Evolutionary conservation across 2,329 filamentous ascomycete genomes (phyloP).

Genomic region (Aspergillus bombycis): DNA sequence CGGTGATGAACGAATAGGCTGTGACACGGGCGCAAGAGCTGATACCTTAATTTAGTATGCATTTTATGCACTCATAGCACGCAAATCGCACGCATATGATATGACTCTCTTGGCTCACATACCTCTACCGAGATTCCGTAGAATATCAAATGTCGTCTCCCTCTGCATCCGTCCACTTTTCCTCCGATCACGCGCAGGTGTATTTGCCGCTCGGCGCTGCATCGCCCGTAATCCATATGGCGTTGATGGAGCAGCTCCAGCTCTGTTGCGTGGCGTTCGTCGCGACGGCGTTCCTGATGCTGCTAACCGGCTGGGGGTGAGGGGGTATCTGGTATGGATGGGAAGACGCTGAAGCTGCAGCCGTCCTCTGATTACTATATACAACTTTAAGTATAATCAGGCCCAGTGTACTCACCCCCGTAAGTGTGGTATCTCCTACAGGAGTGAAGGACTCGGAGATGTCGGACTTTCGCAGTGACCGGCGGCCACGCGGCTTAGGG

Average conservation of each 20-base stretch:
- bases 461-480: conserved; percentile 28
- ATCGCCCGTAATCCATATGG: conserved; percentile 59
- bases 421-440: conserved; percentile 33
- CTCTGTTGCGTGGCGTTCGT: conserved; percentile 38
- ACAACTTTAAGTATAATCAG: neutral
- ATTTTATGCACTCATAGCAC: neutral
- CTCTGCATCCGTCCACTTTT: conserved; percentile 54
- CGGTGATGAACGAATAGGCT: conserved; percentile 52
- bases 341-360: conserved; percentile 40
- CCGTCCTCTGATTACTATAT: neutral
- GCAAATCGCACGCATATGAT: neutral
- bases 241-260: conserved; percentile 51
- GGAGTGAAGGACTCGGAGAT: conserved; percentile 28
- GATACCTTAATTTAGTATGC: neutral
- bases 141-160: conserved; percentile 59
- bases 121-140: conserved; percentile 58
- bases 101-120: conserved; percentile 16
- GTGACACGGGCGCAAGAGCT: conserved; percentile 55
- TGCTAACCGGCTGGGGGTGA: conserved; percentile 40
- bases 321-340: conserved; percentile 33
- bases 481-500: conserved; percentile 33
- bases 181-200: conserved; percentile 53
- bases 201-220: conserved; percentile 57
- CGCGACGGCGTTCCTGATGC: conserved; percentile 37
- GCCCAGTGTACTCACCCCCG: conserved; percentile 23